Evolutionary conservation across 176 grass and related monocot species (phyloP).

Genomic region (Oropetium thomaeum): DNA sequence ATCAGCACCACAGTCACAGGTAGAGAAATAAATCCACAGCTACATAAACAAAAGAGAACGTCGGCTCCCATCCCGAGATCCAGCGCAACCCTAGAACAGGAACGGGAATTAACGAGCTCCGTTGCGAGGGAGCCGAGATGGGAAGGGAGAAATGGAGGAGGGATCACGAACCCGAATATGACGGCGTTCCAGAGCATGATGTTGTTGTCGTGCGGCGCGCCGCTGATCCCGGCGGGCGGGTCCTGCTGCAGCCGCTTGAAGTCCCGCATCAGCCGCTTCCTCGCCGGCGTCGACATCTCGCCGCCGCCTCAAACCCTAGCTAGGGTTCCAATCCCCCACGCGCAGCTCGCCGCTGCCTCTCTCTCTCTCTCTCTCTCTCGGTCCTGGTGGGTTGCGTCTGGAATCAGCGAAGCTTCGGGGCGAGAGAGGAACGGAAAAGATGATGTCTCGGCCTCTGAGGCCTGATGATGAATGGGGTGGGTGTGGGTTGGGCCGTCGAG

Average conservation of each 20-base stretch:
- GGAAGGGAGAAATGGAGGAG: background rate
- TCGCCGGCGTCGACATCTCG: conserved; percentile 92
- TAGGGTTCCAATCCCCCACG: conserved; percentile 29
- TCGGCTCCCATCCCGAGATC: conserved; percentile 23
- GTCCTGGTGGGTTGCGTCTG: conserved; percentile 21
- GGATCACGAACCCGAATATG: conserved; percentile 72
- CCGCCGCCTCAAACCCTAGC: conserved; percentile 24
- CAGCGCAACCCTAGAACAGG: conserved; percentile 15
- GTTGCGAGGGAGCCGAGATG: background rate
- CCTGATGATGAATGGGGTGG: too few species aligned
- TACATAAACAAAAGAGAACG: background rate
- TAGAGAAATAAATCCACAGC: background rate
- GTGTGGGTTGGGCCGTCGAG: background rate
- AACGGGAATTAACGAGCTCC: too few species aligned
- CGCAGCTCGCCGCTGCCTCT: background rate
- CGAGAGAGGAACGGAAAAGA: background rate
- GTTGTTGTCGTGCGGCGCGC: conserved; percentile 92
- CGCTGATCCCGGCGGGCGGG: conserved; percentile 92
- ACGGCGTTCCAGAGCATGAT: conserved; percentile 99
- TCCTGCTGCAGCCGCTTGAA: conserved; percentile 99
- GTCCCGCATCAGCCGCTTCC: conserved; percentile 98
- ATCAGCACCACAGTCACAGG: conserved; percentile 16
- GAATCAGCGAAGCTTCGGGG: conserved; percentile 28
- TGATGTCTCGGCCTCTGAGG: background rate
- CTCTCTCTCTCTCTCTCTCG: background rate